These are phyloP conservation scores for Nicotiana benthamiana DNA, from an alignment of 257 asterid species.

Conservation along the genomic window DNA sequence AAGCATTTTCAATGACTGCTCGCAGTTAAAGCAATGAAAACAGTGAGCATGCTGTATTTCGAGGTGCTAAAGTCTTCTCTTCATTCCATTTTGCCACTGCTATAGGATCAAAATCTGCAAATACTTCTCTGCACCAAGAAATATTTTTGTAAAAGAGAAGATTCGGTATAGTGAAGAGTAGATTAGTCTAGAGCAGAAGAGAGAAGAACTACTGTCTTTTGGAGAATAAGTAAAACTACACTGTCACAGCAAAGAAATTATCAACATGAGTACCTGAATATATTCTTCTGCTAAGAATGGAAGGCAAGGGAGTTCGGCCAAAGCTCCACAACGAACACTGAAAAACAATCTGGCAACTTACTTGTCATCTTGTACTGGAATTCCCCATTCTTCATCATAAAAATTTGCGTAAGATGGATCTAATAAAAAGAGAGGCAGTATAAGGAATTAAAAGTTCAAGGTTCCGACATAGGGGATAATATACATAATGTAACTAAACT, in stretches of 20 bases:
- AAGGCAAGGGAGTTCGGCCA: constrained; percentile 89
- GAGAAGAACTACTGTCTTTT: too few relatives aligned
- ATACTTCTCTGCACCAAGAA: constrained; percentile 67
- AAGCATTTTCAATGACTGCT: constrained; percentile 82
- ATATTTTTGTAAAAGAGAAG: background rate
- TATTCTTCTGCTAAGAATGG: constrained; percentile 65
- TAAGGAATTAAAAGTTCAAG: constrained; percentile 17
- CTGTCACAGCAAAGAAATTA: background rate
- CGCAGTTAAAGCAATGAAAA: constrained; percentile 73
- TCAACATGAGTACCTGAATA: constrained; percentile 47
- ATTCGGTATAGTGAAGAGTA: background rate
- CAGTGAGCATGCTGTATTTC: constrained; percentile 68
- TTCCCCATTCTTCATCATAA: constrained; percentile 60
- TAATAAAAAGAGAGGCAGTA: constrained; percentile 8
- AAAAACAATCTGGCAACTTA: constrained; percentile 24
- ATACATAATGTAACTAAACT: too few relatives aligned
- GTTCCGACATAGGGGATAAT: background rate
- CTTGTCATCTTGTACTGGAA: constrained; percentile 60
- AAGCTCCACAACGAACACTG: constrained; percentile 64
- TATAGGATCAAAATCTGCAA: constrained; percentile 69
- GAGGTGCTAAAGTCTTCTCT: constrained; percentile 57
- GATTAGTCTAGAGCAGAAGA: background rate
- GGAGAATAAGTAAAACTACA: background rate
- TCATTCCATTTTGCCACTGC: constrained; percentile 81
- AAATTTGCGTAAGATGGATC: constrained; percentile 37